These are phyloP conservation scores for Perkinsus marinus DNA, from an alignment of 169 alveolate genomes.

Conservation along the genomic window DNA sequence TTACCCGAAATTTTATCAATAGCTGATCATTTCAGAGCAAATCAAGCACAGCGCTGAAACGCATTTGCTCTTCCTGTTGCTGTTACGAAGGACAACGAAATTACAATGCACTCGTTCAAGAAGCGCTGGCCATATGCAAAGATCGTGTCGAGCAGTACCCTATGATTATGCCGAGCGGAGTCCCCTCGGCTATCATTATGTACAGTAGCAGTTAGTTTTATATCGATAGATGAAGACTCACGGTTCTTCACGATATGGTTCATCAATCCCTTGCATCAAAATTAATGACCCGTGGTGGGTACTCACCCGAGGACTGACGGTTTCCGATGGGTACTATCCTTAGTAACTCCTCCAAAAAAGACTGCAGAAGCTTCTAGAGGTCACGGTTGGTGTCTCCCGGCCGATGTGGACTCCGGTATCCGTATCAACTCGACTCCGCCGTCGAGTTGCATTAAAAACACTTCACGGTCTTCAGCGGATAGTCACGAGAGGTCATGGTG, in stretches of 20 bases:
- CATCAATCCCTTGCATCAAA: no score
- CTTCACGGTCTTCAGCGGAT: no score
- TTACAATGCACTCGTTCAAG: neutral
- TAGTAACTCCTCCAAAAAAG: constrained; percentile 42
- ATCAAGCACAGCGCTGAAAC: no score
- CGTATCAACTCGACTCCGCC: no score
- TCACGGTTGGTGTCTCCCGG: constrained; percentile 62
- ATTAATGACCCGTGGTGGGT: constrained; percentile 37
- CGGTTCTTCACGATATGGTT: no score
- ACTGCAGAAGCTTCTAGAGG: constrained; percentile 43
- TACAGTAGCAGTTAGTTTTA: neutral
- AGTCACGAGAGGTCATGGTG: no score
- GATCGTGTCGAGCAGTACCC: neutral
- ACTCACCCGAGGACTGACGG: constrained; percentile 37
- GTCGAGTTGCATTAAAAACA: no score
- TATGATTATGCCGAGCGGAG: neutral
- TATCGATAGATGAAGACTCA: no score
- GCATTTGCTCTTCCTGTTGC: neutral
- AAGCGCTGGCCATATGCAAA: neutral
- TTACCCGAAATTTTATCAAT: no score
- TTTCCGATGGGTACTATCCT: constrained; percentile 49
- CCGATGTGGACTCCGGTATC: constrained; percentile 63
- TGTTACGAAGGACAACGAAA: neutral
- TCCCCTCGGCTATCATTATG: neutral
- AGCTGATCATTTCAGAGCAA: neutral